phyloP scores from a whole-genome alignment of 2,329 filamentous ascomycete species.

The Neoascochyta sp. region DNA sequence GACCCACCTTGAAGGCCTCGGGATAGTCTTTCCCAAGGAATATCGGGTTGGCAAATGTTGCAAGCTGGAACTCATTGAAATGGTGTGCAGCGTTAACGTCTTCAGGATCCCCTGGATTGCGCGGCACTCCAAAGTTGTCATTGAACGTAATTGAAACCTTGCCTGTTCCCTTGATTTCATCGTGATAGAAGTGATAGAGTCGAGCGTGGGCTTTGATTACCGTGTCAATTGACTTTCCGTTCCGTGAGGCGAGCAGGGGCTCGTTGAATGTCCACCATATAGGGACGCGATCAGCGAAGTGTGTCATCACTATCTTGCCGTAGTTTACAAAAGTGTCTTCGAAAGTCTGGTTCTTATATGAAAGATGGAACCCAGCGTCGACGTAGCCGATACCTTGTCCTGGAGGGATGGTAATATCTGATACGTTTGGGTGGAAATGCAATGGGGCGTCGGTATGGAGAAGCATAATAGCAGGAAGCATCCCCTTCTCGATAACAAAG shows the following conservation, averaged over 20 bases:
- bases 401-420: conserved; percentile 15
- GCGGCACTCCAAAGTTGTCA: conserved; percentile 38
- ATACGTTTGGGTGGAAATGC: conserved; percentile 41
- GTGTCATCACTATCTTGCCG: conserved; percentile 50
- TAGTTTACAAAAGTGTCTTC: conserved; percentile 53
- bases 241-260: conserved; percentile 44
- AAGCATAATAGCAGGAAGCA: conserved; percentile 49
- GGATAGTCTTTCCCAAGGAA: conserved; percentile 53
- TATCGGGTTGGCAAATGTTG: conserved; percentile 52
- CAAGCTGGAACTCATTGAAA: conserved; percentile 44
- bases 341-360: conserved; percentile 45
- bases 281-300: conserved; percentile 52
- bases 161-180: conserved; percentile 51
- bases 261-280: conserved; percentile 56
- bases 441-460: conserved; percentile 51
- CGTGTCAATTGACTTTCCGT: conserved; percentile 39
- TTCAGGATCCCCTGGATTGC: conserved; percentile 36
- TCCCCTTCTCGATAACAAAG: conserved; percentile 48
- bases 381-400: conserved; percentile 25
- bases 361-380: conserved; percentile 37
- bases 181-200: conserved; percentile 53
- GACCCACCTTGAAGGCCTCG: conserved; percentile 44
- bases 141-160: conserved; percentile 51
- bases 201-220: conserved; percentile 47
- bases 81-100: conserved; percentile 48